Percentiles rank a stretch among this genome's conserved stretches.
Conservation (phyloP, 148 eudicot genomes). For the Rhododendron henanense region DNA sequence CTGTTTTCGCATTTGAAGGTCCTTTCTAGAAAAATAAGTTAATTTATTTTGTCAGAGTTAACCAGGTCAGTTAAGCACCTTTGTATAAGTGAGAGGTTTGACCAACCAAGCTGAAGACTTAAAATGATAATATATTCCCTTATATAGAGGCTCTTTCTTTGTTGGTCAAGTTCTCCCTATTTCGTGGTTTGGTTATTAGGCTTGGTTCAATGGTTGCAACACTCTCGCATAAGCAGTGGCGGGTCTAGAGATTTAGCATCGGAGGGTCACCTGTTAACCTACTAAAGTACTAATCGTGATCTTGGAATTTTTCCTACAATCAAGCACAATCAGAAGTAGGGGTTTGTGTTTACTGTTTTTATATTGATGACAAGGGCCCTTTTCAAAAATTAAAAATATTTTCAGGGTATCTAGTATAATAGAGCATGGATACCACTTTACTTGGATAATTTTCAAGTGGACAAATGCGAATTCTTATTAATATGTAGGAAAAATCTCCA, state of each 20-base stretch:
- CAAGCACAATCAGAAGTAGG: not conserved
- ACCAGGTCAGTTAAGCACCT: not conserved
- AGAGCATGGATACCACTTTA: not conserved
- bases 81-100: not conserved
- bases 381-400: not conserved
- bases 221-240: not conserved
- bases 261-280: not conserved
- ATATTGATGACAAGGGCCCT: not conserved
- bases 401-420: not conserved
- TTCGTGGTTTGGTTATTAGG: not conserved
- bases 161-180: not conserved
- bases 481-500: not conserved
- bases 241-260: not conserved
- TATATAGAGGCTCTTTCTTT: not conserved
- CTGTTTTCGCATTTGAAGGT: not conserved
- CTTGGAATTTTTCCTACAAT: not conserved
- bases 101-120: not conserved
- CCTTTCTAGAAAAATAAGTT: not conserved
- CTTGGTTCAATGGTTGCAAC: not conserved
- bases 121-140: not conserved
- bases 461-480: not conserved
- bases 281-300: not conserved
- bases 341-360: not conserved
- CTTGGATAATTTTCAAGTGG: not conserved
- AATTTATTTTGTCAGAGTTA: not conserved